A percentile compares a stretch with the other conserved stretches of the same genome.
Evolutionary conservation across 176 grass and related monocot genomes (phyloP).

Genomic region (Aegilops speltoides): DNA sequence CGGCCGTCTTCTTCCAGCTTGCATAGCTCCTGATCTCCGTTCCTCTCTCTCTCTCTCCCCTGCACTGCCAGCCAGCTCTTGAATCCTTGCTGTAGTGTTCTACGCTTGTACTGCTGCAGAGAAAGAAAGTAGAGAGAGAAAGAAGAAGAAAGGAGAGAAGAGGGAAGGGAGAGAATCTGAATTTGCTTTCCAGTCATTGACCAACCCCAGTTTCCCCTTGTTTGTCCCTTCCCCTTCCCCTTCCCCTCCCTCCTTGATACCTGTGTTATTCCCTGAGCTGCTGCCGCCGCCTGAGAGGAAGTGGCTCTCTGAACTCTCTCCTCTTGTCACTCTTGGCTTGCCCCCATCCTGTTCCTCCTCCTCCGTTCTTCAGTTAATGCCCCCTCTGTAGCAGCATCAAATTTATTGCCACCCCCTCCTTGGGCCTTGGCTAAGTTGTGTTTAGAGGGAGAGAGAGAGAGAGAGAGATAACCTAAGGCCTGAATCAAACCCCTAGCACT

Average conservation of each 20-base stretch:
- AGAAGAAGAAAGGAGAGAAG: neutral
- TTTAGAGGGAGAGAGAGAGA: neutral
- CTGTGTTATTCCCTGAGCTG: constrained; percentile 42
- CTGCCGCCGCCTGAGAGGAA: neutral
- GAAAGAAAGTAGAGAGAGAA: constrained; percentile 21
- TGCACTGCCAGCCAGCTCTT: constrained; percentile 19
- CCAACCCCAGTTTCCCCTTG: constrained; percentile 31
- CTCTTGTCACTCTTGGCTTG: neutral
- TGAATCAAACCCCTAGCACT: neutral
- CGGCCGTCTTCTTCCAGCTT: neutral
- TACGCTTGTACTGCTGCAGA: constrained; percentile 4
- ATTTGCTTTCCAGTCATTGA: constrained; percentile 54
- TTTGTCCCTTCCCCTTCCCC: constrained; percentile 38
- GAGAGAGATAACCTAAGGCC: neutral
- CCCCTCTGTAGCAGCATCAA: constrained; percentile 1
- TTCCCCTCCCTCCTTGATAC: constrained; percentile 32
- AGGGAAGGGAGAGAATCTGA: constrained; percentile 17
- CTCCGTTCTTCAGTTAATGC: constrained; percentile 32
- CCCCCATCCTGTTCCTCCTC: neutral
- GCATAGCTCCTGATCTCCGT: neutral
- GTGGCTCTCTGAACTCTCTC: constrained; percentile 3
- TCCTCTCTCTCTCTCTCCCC: neutral
- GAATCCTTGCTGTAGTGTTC: constrained; percentile 21
- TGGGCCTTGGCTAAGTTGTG: neutral
- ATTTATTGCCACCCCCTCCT: constrained; percentile 13